A percentile compares a stretch with the other conserved stretches of the same genome.
Conservation (phyloP, 495 filamentous ascomycete species). For the Penicillium coprophilum region DNA sequence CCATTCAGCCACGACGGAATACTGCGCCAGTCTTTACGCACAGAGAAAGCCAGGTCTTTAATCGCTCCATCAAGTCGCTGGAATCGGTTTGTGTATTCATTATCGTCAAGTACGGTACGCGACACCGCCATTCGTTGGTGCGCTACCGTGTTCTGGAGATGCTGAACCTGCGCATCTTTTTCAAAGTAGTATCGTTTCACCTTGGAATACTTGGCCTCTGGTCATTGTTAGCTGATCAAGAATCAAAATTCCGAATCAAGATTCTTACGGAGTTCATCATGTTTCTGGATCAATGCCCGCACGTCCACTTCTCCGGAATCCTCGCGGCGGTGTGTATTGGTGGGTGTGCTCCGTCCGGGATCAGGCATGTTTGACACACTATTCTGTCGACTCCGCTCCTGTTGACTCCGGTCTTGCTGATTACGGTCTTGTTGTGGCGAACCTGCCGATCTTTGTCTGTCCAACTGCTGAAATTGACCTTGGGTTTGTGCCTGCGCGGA, state of each 20-base stretch:
- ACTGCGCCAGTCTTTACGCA: slow-evolving; percentile 86
- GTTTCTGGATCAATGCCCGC: slow-evolving; percentile 43
- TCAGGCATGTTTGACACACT: slow-evolving; percentile 38
- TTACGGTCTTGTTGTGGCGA: slow-evolving; percentile 15
- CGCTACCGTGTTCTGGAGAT: slow-evolving; percentile 92
- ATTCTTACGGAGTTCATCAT: slow-evolving; percentile 66
- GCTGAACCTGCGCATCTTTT: slow-evolving; percentile 87
- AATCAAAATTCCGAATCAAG: slow-evolving; percentile 4
- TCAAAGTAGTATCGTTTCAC: slow-evolving; percentile 98
- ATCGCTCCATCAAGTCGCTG: slow-evolving; percentile 91
- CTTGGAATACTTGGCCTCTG: slow-evolving; percentile 94
- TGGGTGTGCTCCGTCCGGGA: slow-evolving; percentile 61
- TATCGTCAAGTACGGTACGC: slow-evolving; percentile 92
- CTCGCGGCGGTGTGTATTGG: slow-evolving; percentile 50
- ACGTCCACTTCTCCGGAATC: slow-evolving; percentile 53
- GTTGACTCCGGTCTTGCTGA: slow-evolving; percentile 17
- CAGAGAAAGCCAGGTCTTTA: slow-evolving; percentile 90
- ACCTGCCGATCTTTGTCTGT: slow-evolving; percentile 2
- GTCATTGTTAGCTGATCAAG: slow-evolving; percentile 13
- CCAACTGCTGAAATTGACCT: slow-evolving; percentile 4
- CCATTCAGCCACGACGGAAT: slow-evolving; percentile 76
- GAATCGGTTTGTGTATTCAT: slow-evolving; percentile 88
- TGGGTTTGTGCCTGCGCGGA: slow-evolving; percentile 23
- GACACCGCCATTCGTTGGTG: slow-evolving; percentile 94
- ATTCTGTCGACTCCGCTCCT: slow-evolving; percentile 19